Percentiles rank a stretch among this genome's conserved stretches.
Conservation (phyloP, 2,329 filamentous ascomycete species). For the Raffaelea arxii region DNA sequence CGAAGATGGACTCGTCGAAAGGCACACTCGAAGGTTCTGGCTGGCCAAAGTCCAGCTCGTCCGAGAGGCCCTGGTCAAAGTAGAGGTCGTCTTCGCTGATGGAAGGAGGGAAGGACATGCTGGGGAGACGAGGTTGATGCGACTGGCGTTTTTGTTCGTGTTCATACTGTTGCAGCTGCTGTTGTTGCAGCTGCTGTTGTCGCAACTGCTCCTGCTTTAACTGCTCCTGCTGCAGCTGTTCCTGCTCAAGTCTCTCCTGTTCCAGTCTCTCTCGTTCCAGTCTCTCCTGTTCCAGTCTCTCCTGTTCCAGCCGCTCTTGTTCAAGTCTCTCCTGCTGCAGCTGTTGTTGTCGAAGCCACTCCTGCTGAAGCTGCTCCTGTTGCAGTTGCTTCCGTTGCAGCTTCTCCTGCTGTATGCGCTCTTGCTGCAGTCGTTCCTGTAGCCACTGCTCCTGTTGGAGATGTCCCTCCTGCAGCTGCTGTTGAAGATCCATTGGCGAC, state of each 20-base stretch:
- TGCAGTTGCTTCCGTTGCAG: neutral
- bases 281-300: neutral
- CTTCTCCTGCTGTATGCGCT: neutral
- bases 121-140: constrained; percentile 4
- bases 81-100: constrained; percentile 53
- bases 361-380: neutral
- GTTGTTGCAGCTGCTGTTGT: neutral
- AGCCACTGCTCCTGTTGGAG: neutral
- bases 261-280: neutral
- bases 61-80: constrained; percentile 44
- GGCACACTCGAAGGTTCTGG: constrained; percentile 42
- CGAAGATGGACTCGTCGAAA: constrained; percentile 68
- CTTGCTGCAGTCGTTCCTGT: neutral
- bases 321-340: neutral
- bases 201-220: neutral
- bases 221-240: neutral
- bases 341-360: neutral
- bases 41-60: constrained; percentile 35
- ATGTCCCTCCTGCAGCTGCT: neutral
- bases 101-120: constrained; percentile 7
- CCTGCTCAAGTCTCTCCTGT: constrained; percentile 11
- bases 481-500: neutral
- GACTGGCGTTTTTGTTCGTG: constrained; percentile 15
- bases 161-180: neutral
- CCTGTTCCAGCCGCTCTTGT: neutral